Evolutionary conservation across 768 basidiomycete genomes (phyloP).

Genomic region (Russula olivacea): DNA sequence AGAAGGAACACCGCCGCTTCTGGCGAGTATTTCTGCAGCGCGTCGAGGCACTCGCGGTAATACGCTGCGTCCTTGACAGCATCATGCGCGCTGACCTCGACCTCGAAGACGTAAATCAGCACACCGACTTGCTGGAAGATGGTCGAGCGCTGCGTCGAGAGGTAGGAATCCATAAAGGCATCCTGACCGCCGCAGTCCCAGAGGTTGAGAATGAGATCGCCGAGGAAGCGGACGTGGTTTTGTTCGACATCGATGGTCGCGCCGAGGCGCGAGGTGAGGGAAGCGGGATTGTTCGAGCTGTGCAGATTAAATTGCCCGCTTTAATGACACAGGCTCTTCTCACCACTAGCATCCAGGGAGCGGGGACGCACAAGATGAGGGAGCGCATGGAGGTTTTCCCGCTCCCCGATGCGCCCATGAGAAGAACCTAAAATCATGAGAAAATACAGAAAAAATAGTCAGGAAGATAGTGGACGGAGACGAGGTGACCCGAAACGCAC

Average conservation of each 20-base stretch:
- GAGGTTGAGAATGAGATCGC: constrained; percentile 90
- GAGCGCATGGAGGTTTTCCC: constrained; percentile 98
- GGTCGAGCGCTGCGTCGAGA: constrained; percentile 83
- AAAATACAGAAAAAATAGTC: not conserved
- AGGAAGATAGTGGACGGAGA: not conserved
- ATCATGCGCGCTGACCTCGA: constrained; percentile 86
- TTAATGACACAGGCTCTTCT: not conserved
- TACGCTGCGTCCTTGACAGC: constrained; percentile 84
- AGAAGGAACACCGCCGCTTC: constrained; percentile 85
- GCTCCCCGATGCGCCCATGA: constrained; percentile 96
- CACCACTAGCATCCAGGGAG: constrained; percentile 11
- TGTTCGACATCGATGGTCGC: constrained; percentile 98
- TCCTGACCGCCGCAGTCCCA: constrained; percentile 99
- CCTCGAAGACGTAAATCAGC: constrained; percentile 98
- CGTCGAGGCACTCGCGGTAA: constrained; percentile 85
- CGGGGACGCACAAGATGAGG: constrained; percentile 85
- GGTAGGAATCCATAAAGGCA: constrained; percentile 96
- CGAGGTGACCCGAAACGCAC: constrained; percentile 16
- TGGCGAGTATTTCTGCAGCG: constrained; percentile 69
- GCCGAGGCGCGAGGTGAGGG: constrained; percentile 83
- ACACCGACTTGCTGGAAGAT: constrained; percentile 97
- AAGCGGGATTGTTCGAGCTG: constrained; percentile 92
- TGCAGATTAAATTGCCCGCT: not conserved
- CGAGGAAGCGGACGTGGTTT: constrained; percentile 94
- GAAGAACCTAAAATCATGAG: constrained; percentile 61